A percentile compares a stretch with the other conserved stretches of the same genome.
phyloP scores from a whole-genome alignment of 176 grass and related monocot genomes.

The Canna indica region DNA sequence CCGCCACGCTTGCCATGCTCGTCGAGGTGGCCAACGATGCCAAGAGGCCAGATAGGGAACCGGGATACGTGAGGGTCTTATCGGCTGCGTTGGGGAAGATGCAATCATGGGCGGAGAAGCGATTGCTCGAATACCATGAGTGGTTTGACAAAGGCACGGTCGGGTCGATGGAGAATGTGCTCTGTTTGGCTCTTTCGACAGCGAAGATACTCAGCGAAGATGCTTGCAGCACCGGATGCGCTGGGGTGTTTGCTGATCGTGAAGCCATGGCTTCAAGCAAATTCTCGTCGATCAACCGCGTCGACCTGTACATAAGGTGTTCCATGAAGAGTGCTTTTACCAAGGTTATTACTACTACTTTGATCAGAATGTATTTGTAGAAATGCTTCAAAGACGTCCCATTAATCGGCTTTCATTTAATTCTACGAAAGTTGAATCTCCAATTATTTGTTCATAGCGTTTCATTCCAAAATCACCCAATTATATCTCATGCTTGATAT shows the following conservation, averaged over 20 bases:
- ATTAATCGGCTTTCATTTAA: too few relatives aligned
- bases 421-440: too few relatives aligned
- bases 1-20: conserved; percentile 48
- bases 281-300: conserved; percentile 31
- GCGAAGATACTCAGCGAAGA: conserved; percentile 52
- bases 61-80: conserved; percentile 54
- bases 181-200: conserved; percentile 40
- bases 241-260: conserved; percentile 1
- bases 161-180: conserved; percentile 51
- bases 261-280: conserved; percentile 13
- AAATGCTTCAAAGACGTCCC: too few relatives aligned
- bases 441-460: too few relatives aligned
- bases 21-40: conserved; percentile 56
- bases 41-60: conserved; percentile 38
- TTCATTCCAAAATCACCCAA: neutral
- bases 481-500: neutral
- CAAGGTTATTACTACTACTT: conserved; percentile 27
- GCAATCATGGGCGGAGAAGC: conserved; percentile 86
- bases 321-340: conserved; percentile 76
- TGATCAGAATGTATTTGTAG: too few relatives aligned
- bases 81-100: conserved; percentile 42
- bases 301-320: conserved; percentile 70
- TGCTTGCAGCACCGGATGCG: conserved; percentile 14
- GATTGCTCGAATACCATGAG: conserved; percentile 64
- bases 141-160: conserved; percentile 40